Evolutionary conservation across 2,329 filamentous ascomycete genomes (phyloP), one percentile per base, ranked within the genome.

Genomic region (Botrytis fabae): DNA sequence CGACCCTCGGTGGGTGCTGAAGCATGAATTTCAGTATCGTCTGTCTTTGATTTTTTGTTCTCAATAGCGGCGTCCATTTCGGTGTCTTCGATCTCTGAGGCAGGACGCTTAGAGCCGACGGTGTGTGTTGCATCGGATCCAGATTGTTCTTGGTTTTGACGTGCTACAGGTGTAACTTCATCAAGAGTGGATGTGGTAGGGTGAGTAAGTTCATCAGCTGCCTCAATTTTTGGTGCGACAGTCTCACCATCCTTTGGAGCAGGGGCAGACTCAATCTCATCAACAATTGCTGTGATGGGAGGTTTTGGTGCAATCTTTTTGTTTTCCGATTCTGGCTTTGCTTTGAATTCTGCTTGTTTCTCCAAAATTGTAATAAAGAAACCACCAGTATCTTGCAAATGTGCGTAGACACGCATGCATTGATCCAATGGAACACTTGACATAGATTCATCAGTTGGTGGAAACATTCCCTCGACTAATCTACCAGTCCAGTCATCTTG

Each of bases 351-450:
- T 40, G 89, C 88, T 81, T 91, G 91, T 87, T 99, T 99, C 85
- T 98, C 93, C 28, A 99, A 84, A 0, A 98, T 95, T 0, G 94
- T 92, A 81, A 99, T 98, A 85, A 99, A 99, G 86, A 99, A 99
- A 35, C 92, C 95, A 72, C 96, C 96, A 4, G 96, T 99, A 79
- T 99, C 94, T 83, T 99, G 96, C 80, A 94, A 88, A 82, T 99
- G 96, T 48, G 95, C 93, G 82, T 98, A 99, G 10, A 99, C 91
- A 75, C 96, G 89, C 87, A 98, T 95, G 83, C 95, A 98, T 74
- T 92, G 89, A 79, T 98, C 93, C 28, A 98, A 87, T 25, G 94
- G 94, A 38, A 98, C 86, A 83, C 88, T 80, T 82, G 88, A 59
- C 81, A 82, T 69, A 87, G 88, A 42, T 85, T 84, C 57, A 84